Percentiles rank a stretch among this genome's conserved stretches.
These are phyloP conservation scores for Malus fusca DNA, from an alignment of 306 rosid genomes.

Conservation along the genomic window DNA sequence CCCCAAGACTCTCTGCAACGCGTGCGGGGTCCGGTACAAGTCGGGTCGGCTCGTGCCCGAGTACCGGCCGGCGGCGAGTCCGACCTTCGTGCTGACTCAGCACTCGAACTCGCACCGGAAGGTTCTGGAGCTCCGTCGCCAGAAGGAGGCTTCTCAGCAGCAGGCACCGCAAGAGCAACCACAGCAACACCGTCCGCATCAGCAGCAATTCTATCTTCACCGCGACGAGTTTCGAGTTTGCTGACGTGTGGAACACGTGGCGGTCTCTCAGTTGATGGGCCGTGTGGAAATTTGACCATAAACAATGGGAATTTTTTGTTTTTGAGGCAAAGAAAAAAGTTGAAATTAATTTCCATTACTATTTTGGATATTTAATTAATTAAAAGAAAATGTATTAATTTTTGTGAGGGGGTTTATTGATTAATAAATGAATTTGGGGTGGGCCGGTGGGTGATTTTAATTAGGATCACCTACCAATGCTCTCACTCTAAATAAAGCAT, in stretches of 20 bases:
- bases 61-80: slow-evolving; percentile 60
- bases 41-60: slow-evolving; percentile 59
- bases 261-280: background rate
- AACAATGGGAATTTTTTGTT: no score
- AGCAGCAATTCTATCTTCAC: slow-evolving; percentile 17
- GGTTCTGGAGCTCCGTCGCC: slow-evolving; percentile 54
- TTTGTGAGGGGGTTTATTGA: background rate
- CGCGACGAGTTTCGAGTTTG: slow-evolving; percentile 22
- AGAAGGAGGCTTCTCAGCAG: slow-evolving; percentile 21
- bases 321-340: no score
- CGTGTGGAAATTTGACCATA: background rate
- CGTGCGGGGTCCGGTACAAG: slow-evolving; percentile 61
- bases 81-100: slow-evolving; percentile 48
- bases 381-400: background rate
- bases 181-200: background rate
- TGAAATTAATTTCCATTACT: background rate
- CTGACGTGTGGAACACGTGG: slow-evolving; percentile 20
- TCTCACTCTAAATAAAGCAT: background rate
- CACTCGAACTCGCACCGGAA: slow-evolving; percentile 74
- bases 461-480: background rate
- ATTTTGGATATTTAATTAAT: background rate
- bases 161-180: background rate
- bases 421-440: background rate
- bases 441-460: background rate
- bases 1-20: slow-evolving; percentile 63